These are phyloP conservation scores for Candida hispaniensis DNA, from an alignment of 805 yeast genomes.

Conservation along the genomic window DNA sequence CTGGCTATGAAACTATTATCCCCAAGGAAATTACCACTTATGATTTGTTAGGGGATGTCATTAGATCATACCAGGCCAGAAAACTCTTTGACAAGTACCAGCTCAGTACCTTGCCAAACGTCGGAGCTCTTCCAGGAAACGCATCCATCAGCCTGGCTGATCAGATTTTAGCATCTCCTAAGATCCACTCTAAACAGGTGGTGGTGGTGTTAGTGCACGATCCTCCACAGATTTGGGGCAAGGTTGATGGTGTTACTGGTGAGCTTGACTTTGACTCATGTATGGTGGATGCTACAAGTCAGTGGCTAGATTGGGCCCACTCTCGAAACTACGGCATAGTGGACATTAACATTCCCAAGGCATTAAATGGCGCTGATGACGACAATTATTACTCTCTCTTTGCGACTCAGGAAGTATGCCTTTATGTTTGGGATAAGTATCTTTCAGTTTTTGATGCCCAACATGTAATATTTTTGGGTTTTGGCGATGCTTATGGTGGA, in stretches of 20 bases:
- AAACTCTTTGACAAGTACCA: conserved; percentile 41
- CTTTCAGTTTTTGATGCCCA: conserved; percentile 61
- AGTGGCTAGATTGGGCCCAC: conserved; percentile 58
- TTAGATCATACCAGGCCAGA: conserved; percentile 57
- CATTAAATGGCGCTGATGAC: conserved; percentile 36
- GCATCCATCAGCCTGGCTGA: conserved; percentile 45
- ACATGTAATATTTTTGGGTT: conserved; percentile 70
- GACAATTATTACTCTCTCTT: conserved; percentile 44
- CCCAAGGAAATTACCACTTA: conserved; percentile 9
- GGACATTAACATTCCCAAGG: conserved; percentile 70
- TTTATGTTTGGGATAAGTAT: conserved; percentile 86
- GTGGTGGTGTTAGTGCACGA: conserved; percentile 72
- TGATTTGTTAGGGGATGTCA: conserved; percentile 41
- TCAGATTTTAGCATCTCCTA: conserved; percentile 60
- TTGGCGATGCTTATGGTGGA: conserved; percentile 83
- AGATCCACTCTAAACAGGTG: conserved; percentile 47
- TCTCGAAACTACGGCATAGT: conserved; percentile 60
- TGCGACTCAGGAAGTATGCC: conserved; percentile 62
- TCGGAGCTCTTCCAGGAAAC: conserved; percentile 17
- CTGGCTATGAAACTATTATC: conserved; percentile 35
- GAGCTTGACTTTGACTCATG: conserved; percentile 64
- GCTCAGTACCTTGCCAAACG: conserved; percentile 57
- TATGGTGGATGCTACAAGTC: conserved; percentile 62
- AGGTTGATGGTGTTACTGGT: conserved; percentile 69
- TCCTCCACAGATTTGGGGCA: conserved; percentile 88